These are phyloP conservation scores for Daldinia caldariorum DNA, from an alignment of 495 filamentous ascomycete species.

Conservation along the genomic window DNA sequence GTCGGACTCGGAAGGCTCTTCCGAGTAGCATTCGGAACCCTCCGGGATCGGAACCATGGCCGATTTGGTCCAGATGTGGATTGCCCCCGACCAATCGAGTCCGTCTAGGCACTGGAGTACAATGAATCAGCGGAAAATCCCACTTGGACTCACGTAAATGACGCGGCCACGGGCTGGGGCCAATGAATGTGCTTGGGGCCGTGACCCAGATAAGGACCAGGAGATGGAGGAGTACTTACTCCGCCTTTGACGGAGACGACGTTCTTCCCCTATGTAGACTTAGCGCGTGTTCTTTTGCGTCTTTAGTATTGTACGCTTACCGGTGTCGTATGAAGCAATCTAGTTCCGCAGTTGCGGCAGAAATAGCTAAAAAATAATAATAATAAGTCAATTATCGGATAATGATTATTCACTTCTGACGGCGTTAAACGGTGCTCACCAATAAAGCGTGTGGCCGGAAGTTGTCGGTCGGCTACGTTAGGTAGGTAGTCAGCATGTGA, in stretches of 20 bases:
- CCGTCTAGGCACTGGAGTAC: slow-evolving; percentile 59
- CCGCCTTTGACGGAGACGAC: slow-evolving; percentile 69
- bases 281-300: neutral
- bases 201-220: neutral
- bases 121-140: neutral
- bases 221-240: slow-evolving; percentile 20
- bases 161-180: neutral
- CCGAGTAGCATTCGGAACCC: slow-evolving; percentile 59
- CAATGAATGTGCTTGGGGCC: neutral
- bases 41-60: slow-evolving; percentile 72
- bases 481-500: slow-evolving; percentile 13
- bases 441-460: slow-evolving; percentile 58
- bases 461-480: slow-evolving; percentile 50
- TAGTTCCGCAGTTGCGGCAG: slow-evolving; percentile 67
- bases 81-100: slow-evolving; percentile 64
- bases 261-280: slow-evolving; percentile 53
- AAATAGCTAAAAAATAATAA: slow-evolving; percentile 64
- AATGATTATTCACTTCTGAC: neutral
- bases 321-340: slow-evolving; percentile 65
- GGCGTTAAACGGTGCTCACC: slow-evolving; percentile 49
- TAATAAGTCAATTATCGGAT: slow-evolving; percentile 29
- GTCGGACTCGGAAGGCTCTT: slow-evolving; percentile 53
- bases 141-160: neutral
- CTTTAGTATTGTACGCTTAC: slow-evolving; percentile 40
- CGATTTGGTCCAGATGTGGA: slow-evolving; percentile 70